These are phyloP conservation scores for Brassica carinata DNA, from an alignment of 345 rosid genomes.

Conservation along the genomic window DNA sequence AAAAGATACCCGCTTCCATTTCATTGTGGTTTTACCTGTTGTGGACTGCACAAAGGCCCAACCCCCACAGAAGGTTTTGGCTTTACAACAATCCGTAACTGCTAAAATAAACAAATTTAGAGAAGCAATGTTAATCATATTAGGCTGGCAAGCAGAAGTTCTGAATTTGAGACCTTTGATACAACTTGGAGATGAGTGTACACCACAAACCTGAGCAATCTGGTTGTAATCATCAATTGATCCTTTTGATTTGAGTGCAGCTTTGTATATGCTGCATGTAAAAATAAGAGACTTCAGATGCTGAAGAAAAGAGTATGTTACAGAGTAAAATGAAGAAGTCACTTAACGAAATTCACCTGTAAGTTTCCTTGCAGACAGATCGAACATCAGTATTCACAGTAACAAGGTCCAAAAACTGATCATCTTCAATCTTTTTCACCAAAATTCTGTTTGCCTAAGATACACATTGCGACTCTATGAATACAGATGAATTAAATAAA, in stretches of 20 bases:
- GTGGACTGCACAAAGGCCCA: constrained; percentile 85
- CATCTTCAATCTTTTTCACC: constrained; percentile 90
- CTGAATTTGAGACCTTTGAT: constrained; percentile 4
- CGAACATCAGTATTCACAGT: constrained; percentile 79
- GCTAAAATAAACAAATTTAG: constrained; percentile 43
- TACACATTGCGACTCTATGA: constrained; percentile 36
- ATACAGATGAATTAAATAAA: constrained; percentile 39
- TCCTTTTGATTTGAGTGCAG: constrained; percentile 81
- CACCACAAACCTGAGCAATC: constrained; percentile 86
- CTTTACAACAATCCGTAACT: constrained; percentile 90
- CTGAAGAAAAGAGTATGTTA: constrained; percentile 18
- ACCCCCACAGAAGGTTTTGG: constrained; percentile 73
- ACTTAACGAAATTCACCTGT: constrained; percentile 59
- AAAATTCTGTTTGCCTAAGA: constrained; percentile 83
- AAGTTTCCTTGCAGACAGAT: constrained; percentile 86
- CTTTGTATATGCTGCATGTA: constrained; percentile 73
- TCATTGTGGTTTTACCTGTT: constrained; percentile 63
- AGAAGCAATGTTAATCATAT: constrained; percentile 32
- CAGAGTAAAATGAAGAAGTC: constrained; percentile 25
- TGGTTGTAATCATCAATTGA: constrained; percentile 86
- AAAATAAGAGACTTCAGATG: constrained; percentile 30
- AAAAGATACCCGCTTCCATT: constrained; percentile 27
- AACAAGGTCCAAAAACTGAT: constrained; percentile 90
- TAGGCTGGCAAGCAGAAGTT: constrained; percentile 11
- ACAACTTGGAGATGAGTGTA: constrained; percentile 25